These are phyloP conservation scores for Agastache rugosa DNA, from an alignment of 257 asterid species.

Conservation along the genomic window DNA sequence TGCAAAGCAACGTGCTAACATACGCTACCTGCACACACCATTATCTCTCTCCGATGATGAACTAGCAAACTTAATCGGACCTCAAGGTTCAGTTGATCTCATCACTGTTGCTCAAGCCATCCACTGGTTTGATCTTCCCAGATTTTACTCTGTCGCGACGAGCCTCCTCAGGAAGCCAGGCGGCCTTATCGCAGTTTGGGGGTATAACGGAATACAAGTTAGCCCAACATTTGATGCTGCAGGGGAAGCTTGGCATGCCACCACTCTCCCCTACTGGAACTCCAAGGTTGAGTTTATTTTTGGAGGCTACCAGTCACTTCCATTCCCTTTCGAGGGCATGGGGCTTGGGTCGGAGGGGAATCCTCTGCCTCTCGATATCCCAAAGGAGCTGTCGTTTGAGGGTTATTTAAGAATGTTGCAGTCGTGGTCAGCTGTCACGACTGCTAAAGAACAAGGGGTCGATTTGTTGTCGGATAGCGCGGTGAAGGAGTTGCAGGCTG, in stretches of 20 bases:
- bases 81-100: slow-evolving; percentile 34
- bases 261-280: slow-evolving; percentile 8
- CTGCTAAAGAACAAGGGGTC: slow-evolving; percentile 42
- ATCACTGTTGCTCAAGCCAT: slow-evolving; percentile 45
- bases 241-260: not conserved
- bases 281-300: not conserved
- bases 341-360: slow-evolving; percentile 39
- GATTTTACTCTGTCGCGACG: slow-evolving; percentile 35
- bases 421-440: slow-evolving; percentile 41
- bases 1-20: slow-evolving; percentile 39
- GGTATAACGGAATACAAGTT: not conserved
- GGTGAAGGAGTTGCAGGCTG: slow-evolving; percentile 39
- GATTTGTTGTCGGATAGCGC: slow-evolving; percentile 36
- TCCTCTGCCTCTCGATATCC: slow-evolving; percentile 31
- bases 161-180: slow-evolving; percentile 38
- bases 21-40: slow-evolving; percentile 44
- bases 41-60: slow-evolving; percentile 39
- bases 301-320: not conserved
- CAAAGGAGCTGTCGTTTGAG: slow-evolving; percentile 38
- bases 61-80: slow-evolving; percentile 29
- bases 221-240: not conserved
- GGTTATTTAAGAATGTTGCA: slow-evolving; percentile 30
- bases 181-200: slow-evolving; percentile 10
- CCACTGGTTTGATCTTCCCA: slow-evolving; percentile 57
- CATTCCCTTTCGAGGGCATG: slow-evolving; percentile 21